Base-by-base conservation (phyloP, 164 flowering plant genomes). In the Chimonanthus praecox region DNA sequence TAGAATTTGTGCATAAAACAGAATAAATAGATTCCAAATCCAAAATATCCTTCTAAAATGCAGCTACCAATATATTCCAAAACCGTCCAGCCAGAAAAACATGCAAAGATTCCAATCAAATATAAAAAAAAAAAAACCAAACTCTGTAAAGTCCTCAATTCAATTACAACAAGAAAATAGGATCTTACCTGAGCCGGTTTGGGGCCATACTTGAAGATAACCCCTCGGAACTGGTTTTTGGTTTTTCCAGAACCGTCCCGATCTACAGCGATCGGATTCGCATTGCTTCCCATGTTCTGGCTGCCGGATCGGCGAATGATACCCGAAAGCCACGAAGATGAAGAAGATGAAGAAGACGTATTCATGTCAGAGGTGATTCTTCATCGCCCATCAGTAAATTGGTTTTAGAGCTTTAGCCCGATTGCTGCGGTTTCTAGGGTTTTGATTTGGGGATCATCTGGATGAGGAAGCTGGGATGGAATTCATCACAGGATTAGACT, bases 151-250 rank as follows among this genome's bases (percentile, higher is more conserved):
- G 8, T 62, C 33, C 65, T 7, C n/a, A 20, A 62, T 62, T 62
- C 33, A 16, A 4, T n/a, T 4, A 65, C 47, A 2, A 43, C 45
- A 10, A 43, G 44, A 9, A 11, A 15, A 65, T 33, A 9, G 47
- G 16, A 5, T 6, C 8, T 75, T 13, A 89, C 98, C 94, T 93
- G 97, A 75, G 77, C 76, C 2, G 94, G 72, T 58, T 90, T 89
- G 18, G 94, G 86, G 3, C 94, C 97, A 78, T 91, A 93, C 82
- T 85, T 90, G 80, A 93, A 93, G 76, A 93, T 88, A 58, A 85
- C 84, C 46, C 98, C 98, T 0, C 80, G 83, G 74, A 88, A 88
- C 79, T 93, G 95, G 54, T 78, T 85, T 80, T 89, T 92, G 76
- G 82, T 82, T 54, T 77, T 79, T 45, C 87, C 76, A 5, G 90